These are phyloP conservation scores for Cutaneotrichosporon sp. DNA, from an alignment of 1,284 basidiomycete genomes.

Conservation along the genomic window DNA sequence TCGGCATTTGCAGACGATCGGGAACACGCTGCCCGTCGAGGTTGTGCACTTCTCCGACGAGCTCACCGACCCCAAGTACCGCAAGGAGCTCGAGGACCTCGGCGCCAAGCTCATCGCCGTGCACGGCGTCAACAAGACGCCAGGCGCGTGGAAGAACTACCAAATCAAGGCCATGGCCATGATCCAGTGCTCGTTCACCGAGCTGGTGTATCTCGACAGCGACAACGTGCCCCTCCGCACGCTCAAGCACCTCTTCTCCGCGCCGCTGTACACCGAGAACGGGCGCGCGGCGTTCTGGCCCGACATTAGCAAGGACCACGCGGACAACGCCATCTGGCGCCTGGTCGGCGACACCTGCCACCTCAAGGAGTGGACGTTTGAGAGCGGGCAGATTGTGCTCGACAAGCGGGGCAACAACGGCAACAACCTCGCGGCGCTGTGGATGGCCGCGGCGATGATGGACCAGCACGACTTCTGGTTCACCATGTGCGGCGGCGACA, in stretches of 20 bases:
- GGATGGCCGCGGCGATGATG: constrained; percentile 48
- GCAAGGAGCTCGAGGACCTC: constrained; percentile 44
- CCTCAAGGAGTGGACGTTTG: constrained; percentile 48
- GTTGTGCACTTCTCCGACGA: constrained; percentile 56
- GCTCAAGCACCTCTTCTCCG: constrained; percentile 54
- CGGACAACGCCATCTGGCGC: constrained; percentile 58
- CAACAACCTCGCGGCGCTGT: constrained; percentile 56
- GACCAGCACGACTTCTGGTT: constrained; percentile 55
- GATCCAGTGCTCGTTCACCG: constrained; percentile 53
- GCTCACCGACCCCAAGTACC: constrained; percentile 38
- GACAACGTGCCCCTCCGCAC: constrained; percentile 56
- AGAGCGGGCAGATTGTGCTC: constrained; percentile 56
- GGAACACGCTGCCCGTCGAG: constrained; percentile 52
- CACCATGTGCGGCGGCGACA: constrained; percentile 54
- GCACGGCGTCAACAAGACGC: constrained; percentile 21
- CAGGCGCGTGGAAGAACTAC: constrained; percentile 29
- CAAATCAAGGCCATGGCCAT: constrained; percentile 57
- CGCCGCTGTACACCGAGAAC: constrained; percentile 44
- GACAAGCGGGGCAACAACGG: constrained; percentile 57
- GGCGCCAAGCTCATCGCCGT: constrained; percentile 40
- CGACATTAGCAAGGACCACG: constrained; percentile 56
- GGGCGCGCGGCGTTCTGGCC: constrained; percentile 58
- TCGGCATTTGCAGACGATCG: constrained; percentile 46
- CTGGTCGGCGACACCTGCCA: constrained; percentile 54
- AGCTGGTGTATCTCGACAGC: constrained; percentile 55